Base-by-base conservation (phyloP, 2,329 filamentous ascomycete species). In the Diaporthe batatas region DNA sequence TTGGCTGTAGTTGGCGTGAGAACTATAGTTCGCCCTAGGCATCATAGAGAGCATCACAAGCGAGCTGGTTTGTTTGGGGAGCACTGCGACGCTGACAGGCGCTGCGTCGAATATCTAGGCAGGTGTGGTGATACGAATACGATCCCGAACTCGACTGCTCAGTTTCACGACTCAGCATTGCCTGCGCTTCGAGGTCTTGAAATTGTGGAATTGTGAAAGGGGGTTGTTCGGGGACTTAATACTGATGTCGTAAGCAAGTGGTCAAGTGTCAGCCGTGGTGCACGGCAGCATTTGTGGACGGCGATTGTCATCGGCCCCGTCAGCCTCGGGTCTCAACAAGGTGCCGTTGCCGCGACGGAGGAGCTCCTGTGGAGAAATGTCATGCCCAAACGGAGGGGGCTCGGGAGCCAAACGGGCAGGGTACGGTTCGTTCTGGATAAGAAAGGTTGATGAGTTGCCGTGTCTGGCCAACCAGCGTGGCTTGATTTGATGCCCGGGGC, bases 401-500 rank as follows among this genome's bases (percentile, higher is more conserved):
- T 53, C 47, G n/a, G 32, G 18, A 14, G 44, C 44, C 44, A 47
- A n/a, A 70, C 55, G 55, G 68, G n/a, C 10, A 29, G n/a, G 6
- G 3, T n/a, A 67, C 62, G 14, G 34, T 44, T 54, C 65, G 34
- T 44, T 54, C 65, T 68, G 73, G 55, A 54, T 72, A 67, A 71
- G 62, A 54, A 58, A 72, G 47, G 34, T 16, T 51, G 23, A 49
- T 62, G 47, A 49, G n/a, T 57, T n/a, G 36, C 18, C 44, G 23
- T 39, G 18, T 23, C 36, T 67, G 21, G 57, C 73, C 73, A 74
- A 74, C 72, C 42, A 59, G 55, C 62, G 47, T 32, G 21, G 18
- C 2, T 44, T 74, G 73, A 74, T 74, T 74, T 74, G 70, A 70
- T 59, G 8, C 55, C 36, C 53, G 70, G 47, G 58, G 34, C 44